Percentiles rank a stretch among this genome's conserved stretches.
Conservation (phyloP, 164 flowering plant species). For the Liriodendron chinense region DNA sequence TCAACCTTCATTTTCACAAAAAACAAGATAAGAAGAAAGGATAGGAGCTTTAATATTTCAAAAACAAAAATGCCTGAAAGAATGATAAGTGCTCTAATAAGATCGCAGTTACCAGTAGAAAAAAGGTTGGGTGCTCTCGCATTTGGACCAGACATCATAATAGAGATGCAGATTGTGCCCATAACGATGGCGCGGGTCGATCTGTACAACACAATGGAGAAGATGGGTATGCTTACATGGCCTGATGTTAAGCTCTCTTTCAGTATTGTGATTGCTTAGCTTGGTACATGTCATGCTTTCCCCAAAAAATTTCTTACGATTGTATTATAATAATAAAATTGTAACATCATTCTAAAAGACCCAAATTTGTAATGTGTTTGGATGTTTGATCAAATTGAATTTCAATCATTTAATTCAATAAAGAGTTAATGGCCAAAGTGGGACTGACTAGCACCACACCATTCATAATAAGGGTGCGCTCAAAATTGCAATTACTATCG, state of each 20-base stretch:
- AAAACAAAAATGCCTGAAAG: neutral
- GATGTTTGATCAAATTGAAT: neutral
- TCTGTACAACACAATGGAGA: conserved; percentile 25
- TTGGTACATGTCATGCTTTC: neutral
- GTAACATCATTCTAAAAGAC: neutral
- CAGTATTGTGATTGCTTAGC: neutral
- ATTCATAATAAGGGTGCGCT: neutral
- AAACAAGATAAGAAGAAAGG: neutral
- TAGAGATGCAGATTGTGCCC: conserved; percentile 68
- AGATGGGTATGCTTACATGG: neutral
- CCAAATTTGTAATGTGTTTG: neutral
- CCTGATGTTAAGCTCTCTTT: neutral
- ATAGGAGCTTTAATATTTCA: neutral
- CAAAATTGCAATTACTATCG: neutral
- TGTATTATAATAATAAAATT: neutral
- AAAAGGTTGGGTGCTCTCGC: conserved; percentile 66
- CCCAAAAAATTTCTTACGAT: neutral
- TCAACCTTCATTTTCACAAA: conserved; percentile 46
- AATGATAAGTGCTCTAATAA: neutral
- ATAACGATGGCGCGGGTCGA: conserved; percentile 75
- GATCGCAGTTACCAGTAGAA: conserved; percentile 56
- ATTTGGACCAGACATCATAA: conserved; percentile 53
- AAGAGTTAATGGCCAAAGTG: neutral
- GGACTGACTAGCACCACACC: neutral
- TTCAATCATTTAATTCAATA: neutral